A percentile compares a stretch with the other conserved stretches of the same genome.
Evolutionary conservation across 371 early-diverging fungal species (phyloP).

Genomic region (Coemansia sp.): DNA sequence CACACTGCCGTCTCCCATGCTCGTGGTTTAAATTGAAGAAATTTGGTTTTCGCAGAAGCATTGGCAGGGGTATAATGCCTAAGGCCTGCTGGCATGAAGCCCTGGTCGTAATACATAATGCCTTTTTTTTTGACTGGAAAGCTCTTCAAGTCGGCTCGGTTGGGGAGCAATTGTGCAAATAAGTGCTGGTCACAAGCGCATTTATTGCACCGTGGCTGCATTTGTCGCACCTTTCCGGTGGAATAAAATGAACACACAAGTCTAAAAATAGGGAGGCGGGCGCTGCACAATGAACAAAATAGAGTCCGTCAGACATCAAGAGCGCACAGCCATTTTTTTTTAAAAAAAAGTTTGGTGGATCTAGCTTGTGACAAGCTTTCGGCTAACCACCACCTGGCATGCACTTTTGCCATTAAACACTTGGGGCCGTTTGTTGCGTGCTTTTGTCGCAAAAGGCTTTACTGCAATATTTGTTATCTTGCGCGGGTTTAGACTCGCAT

Average conservation of each 20-base stretch:
- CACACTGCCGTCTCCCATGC: too few species aligned
- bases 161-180: slow-evolving; percentile 2
- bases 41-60: too few species aligned
- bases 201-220: background rate
- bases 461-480: too few species aligned
- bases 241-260: background rate
- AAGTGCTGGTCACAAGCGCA: slow-evolving; percentile 4
- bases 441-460: slow-evolving; percentile 56
- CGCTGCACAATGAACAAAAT: slow-evolving; percentile 1
- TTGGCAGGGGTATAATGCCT: too few species aligned
- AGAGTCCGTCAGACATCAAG: background rate
- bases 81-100: too few species aligned
- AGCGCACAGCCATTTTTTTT: background rate
- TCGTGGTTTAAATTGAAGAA: too few species aligned
- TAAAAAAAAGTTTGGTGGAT: background rate
- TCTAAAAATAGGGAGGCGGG: background rate
- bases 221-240: background rate
- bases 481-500: too few species aligned
- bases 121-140: too few species aligned
- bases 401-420: slow-evolving; percentile 65
- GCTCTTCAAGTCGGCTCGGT: too few species aligned
- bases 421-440: slow-evolving; percentile 89
- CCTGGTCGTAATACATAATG: too few species aligned
- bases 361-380: slow-evolving; percentile 77
- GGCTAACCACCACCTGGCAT: slow-evolving; percentile 61